Percentiles rank a stretch among this genome's conserved stretches.
phyloP scores from a whole-genome alignment of 1,284 basidiomycete genomes.

The Termitomyces sp. region DNA sequence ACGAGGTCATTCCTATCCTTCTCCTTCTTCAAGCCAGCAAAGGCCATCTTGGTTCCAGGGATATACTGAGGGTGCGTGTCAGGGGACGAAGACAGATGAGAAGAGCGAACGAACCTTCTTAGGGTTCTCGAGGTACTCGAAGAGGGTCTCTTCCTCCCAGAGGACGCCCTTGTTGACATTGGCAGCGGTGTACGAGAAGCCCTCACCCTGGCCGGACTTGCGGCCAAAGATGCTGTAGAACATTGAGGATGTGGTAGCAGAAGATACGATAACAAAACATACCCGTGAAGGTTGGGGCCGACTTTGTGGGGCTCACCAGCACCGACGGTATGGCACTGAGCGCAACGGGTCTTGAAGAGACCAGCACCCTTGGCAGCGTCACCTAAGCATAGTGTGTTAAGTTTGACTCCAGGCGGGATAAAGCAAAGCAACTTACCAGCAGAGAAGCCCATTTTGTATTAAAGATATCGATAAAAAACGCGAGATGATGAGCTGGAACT shows the following conservation, averaged over 20 bases:
- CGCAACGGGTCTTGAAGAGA: conserved; percentile 96
- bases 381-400: conserved; percentile 43
- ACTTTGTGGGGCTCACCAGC: conserved; percentile 85
- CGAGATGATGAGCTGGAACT: conserved; percentile 17
- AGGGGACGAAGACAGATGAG: background rate
- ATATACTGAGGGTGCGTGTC: conserved; percentile 59
- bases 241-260: conserved; percentile 2
- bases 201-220: conserved; percentile 83
- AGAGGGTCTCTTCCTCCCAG: conserved; percentile 86
- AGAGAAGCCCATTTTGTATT: conserved; percentile 36
- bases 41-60: conserved; percentile 97
- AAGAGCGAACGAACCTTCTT: conserved; percentile 67
- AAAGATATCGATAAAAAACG: conserved; percentile 20
- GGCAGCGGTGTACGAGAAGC: conserved; percentile 92
- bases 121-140: conserved; percentile 93
- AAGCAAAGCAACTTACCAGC: conserved; percentile 27
- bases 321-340: conserved; percentile 93
- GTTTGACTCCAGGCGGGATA: background rate
- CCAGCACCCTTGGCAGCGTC: conserved; percentile 84
- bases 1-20: conserved; percentile 93
- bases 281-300: conserved; percentile 94
- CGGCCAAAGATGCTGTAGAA: conserved; percentile 70
- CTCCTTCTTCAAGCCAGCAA: conserved; percentile 95
- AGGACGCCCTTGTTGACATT: conserved; percentile 94
- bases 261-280: conserved; percentile 25